Percentiles rank a stretch among this genome's conserved stretches.
Conservation (phyloP, 352 stramenopile genomes). For the Phytopythium chamaehyphon region DNA sequence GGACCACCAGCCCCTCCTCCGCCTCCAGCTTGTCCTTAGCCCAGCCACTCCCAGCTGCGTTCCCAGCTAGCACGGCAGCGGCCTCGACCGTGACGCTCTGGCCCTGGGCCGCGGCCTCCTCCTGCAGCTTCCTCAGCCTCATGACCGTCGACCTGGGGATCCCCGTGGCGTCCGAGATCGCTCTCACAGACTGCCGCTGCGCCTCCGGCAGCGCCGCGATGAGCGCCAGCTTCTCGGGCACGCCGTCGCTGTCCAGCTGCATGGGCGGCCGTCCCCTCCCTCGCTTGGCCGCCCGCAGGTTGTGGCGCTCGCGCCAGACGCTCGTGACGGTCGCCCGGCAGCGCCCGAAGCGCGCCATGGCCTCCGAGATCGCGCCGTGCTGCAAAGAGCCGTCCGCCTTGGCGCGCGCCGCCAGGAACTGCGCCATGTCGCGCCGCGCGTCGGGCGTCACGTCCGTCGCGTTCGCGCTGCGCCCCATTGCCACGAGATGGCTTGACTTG, state of each 20-base stretch:
- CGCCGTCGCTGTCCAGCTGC: background rate
- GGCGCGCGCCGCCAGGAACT: background rate
- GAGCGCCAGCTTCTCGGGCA: background rate
- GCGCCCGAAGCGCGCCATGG: background rate
- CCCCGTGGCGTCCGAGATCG: constrained; percentile 1
- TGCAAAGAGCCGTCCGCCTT: background rate
- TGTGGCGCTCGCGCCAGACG: background rate
- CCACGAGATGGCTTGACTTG: too few species aligned
- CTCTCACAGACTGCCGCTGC: background rate
- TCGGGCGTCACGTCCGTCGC: constrained; percentile 1
- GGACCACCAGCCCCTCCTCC: constrained; percentile 15
- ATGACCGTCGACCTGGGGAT: constrained; percentile 2
- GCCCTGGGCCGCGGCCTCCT: background rate
- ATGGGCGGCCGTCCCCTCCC: background rate
- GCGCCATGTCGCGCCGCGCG: constrained; percentile 1
- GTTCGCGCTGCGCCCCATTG: background rate
- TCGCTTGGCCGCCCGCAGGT: background rate
- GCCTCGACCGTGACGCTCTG: background rate
- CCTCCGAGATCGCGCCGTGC: constrained; percentile 1
- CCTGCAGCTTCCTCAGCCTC: background rate
- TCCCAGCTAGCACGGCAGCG: too few species aligned
- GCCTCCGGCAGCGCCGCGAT: background rate
- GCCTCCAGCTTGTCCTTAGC: background rate
- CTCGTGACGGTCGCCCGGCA: constrained; percentile 1
- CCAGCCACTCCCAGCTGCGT: background rate